A percentile compares a stretch with the other conserved stretches of the same genome.
Evolutionary conservation across 73 alveolate species (phyloP).

Genomic region (Paramecium biaurelia): DNA sequence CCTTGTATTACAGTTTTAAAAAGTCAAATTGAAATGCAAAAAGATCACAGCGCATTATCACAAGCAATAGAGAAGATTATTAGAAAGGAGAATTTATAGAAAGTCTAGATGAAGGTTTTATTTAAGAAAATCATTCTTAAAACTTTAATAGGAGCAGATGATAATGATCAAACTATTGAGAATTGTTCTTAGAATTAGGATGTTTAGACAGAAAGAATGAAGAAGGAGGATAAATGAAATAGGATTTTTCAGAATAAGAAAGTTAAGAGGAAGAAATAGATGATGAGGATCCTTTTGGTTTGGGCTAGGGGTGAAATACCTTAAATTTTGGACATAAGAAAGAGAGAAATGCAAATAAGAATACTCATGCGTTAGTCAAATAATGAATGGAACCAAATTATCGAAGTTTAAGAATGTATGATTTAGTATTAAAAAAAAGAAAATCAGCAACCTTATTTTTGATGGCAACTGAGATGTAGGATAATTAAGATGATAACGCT

Average conservation of each 20-base stretch:
- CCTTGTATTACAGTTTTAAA: neutral
- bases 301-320: neutral
- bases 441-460: neutral
- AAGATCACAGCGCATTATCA: neutral
- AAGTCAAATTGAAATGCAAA: neutral
- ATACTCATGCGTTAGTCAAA: neutral
- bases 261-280: neutral
- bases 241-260: neutral
- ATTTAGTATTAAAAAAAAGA: neutral
- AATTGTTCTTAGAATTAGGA: neutral
- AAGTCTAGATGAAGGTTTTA: neutral
- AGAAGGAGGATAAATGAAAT: neutral
- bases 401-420: neutral
- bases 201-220: neutral
- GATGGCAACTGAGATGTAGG: neutral
- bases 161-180: neutral
- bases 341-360: neutral
- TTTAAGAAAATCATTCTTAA: neutral
- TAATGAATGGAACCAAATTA: neutral
- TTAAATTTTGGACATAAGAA: neutral
- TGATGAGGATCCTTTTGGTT: constrained; percentile 2
- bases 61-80: neutral
- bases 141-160: neutral
- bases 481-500: neutral
- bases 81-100: neutral